phyloP scores from a whole-genome alignment of 768 basidiomycete genomes.

The Tephrocybe sp. region DNA sequence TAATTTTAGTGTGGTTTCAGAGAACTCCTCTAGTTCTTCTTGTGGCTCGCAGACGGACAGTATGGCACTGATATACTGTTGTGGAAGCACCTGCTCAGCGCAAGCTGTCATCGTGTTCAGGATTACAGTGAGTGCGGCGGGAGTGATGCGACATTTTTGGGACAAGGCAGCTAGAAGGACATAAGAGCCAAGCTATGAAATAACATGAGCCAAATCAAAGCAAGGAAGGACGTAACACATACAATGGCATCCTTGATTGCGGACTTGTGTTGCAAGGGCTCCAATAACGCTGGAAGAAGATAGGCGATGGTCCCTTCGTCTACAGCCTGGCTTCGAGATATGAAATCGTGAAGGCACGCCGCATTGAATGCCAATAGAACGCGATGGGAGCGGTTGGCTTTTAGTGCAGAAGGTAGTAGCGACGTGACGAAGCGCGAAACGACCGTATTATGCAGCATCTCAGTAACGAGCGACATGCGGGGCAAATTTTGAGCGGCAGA shows the following conservation, averaged over 20 bases:
- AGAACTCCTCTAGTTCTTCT: constrained; percentile 48
- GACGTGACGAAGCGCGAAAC: constrained; percentile 70
- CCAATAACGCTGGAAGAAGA: constrained; percentile 62
- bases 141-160: constrained; percentile 58
- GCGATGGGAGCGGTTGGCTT: constrained; percentile 56
- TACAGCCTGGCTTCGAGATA: constrained; percentile 55
- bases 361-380: constrained; percentile 83
- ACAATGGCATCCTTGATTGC: constrained; percentile 56
- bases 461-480: constrained; percentile 68
- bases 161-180: constrained; percentile 72
- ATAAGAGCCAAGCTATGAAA: constrained; percentile 65
- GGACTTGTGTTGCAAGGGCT: constrained; percentile 47
- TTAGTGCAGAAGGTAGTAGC: constrained; percentile 61
- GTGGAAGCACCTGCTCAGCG: constrained; percentile 46
- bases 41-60: constrained; percentile 69
- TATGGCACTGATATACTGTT: constrained; percentile 64
- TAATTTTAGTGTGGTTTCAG: constrained; percentile 36
- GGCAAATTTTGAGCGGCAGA: constrained; percentile 75
- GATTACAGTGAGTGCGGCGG: constrained; percentile 60
- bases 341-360: constrained; percentile 75
- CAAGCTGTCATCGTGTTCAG: constrained; percentile 52
- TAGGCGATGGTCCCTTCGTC: constrained; percentile 69
- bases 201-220: background rate
- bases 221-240: constrained; percentile 22
- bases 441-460: constrained; percentile 72